Evolutionary conservation across 768 basidiomycete species (phyloP).

Genomic region (Boletellus ananiceps): DNA sequence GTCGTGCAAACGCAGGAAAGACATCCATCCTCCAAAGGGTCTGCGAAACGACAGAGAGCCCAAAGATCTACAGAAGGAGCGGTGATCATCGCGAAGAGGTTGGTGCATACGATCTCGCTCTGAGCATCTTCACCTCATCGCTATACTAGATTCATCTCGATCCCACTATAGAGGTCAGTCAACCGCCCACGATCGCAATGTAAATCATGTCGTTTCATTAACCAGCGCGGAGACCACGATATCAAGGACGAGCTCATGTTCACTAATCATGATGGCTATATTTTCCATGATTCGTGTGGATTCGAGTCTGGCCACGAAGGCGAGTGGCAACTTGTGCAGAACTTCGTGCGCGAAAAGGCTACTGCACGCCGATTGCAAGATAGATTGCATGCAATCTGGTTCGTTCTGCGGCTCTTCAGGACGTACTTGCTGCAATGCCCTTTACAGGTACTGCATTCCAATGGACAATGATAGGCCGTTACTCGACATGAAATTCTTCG

Average conservation of each 20-base stretch:
- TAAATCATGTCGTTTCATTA: neutral
- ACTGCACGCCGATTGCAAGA: neutral
- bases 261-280: neutral
- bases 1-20: neutral
- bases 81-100: neutral
- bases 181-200: neutral
- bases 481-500: neutral
- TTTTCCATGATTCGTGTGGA: neutral
- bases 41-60: neutral
- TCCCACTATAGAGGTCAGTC: neutral
- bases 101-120: neutral
- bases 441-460: neutral
- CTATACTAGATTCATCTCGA: neutral
- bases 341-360: neutral
- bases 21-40: neutral
- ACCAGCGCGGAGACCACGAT: neutral
- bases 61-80: neutral
- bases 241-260: neutral
- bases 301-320: neutral
- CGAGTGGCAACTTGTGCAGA: neutral
- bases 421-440: neutral
- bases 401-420: neutral
- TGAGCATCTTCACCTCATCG: neutral
- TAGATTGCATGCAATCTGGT: neutral
- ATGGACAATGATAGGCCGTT: neutral